These are phyloP conservation scores for Fusarium bulbicola DNA, from an alignment of 2,329 filamentous ascomycete species.

Conservation along the genomic window DNA sequence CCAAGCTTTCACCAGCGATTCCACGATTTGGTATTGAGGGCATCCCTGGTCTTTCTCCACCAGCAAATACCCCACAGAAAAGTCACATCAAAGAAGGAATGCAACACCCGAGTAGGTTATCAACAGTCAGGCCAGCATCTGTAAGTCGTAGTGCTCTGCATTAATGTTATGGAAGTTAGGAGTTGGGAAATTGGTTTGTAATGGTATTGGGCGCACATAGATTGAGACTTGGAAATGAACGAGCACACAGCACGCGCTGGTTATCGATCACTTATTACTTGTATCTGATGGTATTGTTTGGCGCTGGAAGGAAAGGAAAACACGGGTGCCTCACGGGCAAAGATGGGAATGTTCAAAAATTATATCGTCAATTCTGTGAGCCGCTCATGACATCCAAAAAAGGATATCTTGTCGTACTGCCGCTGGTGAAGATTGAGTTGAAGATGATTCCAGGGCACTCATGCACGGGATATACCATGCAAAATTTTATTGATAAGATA, in stretches of 20 bases:
- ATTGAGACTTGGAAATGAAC: constrained; percentile 23
- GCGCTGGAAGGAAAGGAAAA: constrained; percentile 33
- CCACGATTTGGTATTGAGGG: constrained; percentile 42
- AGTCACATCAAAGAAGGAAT: constrained; percentile 23
- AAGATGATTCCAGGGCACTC: background rate
- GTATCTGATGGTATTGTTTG: constrained; percentile 2
- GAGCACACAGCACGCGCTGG: constrained; percentile 35
- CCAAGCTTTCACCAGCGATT: constrained; percentile 43
- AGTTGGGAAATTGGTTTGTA: constrained; percentile 36
- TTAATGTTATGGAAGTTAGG: constrained; percentile 30
- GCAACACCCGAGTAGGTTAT: constrained; percentile 19
- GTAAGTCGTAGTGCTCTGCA: constrained; percentile 16
- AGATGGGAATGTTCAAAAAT: constrained; percentile 27
- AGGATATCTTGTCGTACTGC: background rate
- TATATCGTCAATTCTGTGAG: constrained; percentile 2
- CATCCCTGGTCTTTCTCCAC: constrained; percentile 37
- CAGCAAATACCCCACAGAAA: constrained; percentile 26
- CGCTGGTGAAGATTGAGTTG: background rate
- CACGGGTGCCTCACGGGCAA: constrained; percentile 28
- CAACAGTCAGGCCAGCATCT: background rate
- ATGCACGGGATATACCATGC: background rate
- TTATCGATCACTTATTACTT: constrained; percentile 18
- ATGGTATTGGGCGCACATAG: constrained; percentile 34
- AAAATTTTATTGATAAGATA: background rate
- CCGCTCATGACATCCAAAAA: constrained; percentile 14